Evolutionary conservation across 495 filamentous ascomycete genomes (phyloP).

Genomic region (Neurospora sp.): DNA sequence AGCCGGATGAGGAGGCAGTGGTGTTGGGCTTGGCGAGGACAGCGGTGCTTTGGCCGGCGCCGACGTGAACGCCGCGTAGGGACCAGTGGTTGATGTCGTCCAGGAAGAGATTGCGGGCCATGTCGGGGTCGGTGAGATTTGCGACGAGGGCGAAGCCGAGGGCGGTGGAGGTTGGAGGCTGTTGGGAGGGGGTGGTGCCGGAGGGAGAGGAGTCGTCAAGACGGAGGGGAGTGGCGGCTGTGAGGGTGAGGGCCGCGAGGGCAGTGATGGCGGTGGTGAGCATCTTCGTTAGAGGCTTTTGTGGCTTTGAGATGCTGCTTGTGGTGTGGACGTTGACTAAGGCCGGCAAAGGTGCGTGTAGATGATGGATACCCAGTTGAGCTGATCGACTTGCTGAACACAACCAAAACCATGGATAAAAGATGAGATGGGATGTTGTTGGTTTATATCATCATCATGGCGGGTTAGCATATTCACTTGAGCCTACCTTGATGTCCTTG

Average conservation of each 20-base stretch:
- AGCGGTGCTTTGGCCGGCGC: neutral
- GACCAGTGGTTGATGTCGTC: slow-evolving; percentile 1
- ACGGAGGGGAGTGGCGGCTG: neutral
- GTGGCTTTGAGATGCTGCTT: neutral
- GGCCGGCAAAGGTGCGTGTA: neutral
- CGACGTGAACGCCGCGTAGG: neutral
- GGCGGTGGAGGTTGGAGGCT: neutral
- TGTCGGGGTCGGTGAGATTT: neutral
- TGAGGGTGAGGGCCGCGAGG: neutral
- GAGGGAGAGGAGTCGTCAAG: neutral
- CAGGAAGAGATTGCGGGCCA: neutral
- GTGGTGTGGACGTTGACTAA: neutral
- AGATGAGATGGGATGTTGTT: too few relatives aligned
- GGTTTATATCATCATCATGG: neutral
- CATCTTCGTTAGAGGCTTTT: neutral
- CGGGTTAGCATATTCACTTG: neutral
- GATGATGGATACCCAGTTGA: neutral
- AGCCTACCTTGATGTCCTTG: neutral
- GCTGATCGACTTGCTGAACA: neutral
- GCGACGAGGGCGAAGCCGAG: slow-evolving; percentile 1
- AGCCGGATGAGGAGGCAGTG: neutral
- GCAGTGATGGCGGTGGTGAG: neutral
- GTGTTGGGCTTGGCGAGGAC: neutral
- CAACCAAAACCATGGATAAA: neutral
- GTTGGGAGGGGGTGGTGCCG: neutral